Evolutionary conservation across 2,329 filamentous ascomycete genomes (phyloP).

Genomic region (Aureobasidium musti): DNA sequence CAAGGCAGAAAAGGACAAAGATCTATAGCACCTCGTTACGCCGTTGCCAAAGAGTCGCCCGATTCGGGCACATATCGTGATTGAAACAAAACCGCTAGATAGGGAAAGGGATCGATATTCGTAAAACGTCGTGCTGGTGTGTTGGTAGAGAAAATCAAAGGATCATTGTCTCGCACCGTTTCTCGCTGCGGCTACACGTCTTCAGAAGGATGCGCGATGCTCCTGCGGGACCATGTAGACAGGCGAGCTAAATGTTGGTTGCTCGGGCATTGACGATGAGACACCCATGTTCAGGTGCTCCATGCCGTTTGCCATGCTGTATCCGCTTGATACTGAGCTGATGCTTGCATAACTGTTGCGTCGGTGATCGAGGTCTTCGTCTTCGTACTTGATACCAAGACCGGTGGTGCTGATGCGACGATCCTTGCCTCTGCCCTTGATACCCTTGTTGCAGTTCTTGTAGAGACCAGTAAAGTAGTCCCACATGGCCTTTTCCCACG

Average conservation of each 20-base stretch:
- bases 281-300: constrained; percentile 22
- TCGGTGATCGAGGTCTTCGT: constrained; percentile 13
- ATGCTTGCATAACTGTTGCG: constrained; percentile 28
- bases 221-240: constrained; percentile 20
- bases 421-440: constrained; percentile 92
- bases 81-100: constrained; percentile 6
- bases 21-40: constrained; percentile 19
- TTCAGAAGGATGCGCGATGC: constrained; percentile 22
- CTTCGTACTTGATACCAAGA: constrained; percentile 20
- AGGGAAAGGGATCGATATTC: constrained; percentile 20
- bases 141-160: not conserved
- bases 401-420: constrained; percentile 59
- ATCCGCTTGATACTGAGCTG: constrained; percentile 17
- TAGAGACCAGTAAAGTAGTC: constrained; percentile 85
- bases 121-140: constrained; percentile 17
- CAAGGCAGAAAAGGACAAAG: not conserved
- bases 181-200: not conserved
- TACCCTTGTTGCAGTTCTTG: constrained; percentile 98
- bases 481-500: constrained; percentile 74
- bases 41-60: not conserved
- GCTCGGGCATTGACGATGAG: constrained; percentile 11
- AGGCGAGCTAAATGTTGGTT: constrained; percentile 16
- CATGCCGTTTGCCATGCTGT: constrained; percentile 21
- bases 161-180: constrained; percentile 19
- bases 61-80: constrained; percentile 1